Base-by-base conservation (phyloP, 2,329 filamentous ascomycete species). In the Fusarium liriodendri region DNA sequence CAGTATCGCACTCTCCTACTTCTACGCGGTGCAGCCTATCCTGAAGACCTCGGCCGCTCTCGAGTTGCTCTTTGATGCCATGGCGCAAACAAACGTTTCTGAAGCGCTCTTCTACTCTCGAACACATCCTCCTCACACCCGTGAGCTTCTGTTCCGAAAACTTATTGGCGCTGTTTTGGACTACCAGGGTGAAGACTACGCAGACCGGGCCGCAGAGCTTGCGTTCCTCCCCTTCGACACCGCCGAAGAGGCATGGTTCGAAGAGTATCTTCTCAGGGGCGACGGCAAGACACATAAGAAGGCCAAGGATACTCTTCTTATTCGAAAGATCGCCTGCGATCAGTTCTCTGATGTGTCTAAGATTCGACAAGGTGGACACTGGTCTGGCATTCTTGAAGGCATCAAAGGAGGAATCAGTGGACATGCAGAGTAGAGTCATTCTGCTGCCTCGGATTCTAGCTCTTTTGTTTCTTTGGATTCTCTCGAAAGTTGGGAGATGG, bases 51-150 rank as follows among this genome's bases (percentile, higher is more conserved):
- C 88, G 2, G 85, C 87, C 32, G 90, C 93, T 0, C 86, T 94
- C 11, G 87, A 89, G 68, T 86, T 91, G 9, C 90, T 95, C 37
- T 95, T 95, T 76, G 87, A 89, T 47, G 91, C 93, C 9, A 86
- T 97, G 57, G 89, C 91, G 2, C 85, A 85, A 38, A 90, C 91
- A 9, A 94, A 89, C 77, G 86, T 95, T 6, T 89, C 90, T 0
- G 93, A 95, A 77, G 92, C 93, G 4, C 91, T 96, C 65, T 90
- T 90, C 70, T 97, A 94, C 81, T 89, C 91, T 7, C 90, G 93
- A 40, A 88, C 87, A 1, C 89, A 93, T 70, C 88, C 92, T 13
- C 88, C 91, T 13, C 82, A 87, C 58, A 87, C 89, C 16, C 92
- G 91, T 27, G 88, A 88, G 69, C 84, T 86, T 63, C 89, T 95